A percentile compares a stretch with the other conserved stretches of the same genome.
Conservation (phyloP, 495 filamentous ascomycete genomes). For the Hypomontagnella monticulosa region DNA sequence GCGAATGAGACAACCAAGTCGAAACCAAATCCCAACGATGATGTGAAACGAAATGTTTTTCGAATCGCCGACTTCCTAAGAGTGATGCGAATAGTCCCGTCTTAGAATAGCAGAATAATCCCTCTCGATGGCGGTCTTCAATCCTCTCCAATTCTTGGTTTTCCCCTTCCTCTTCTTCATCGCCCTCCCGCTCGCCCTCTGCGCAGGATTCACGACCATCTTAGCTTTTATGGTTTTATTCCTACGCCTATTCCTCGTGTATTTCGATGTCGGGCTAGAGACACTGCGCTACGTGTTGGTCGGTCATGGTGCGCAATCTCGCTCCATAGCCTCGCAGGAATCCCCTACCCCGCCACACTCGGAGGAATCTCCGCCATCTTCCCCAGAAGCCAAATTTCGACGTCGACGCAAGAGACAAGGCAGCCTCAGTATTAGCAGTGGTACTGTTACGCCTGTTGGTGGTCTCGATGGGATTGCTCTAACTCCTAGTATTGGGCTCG, state of each 20-base stretch:
- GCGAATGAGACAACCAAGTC: constrained; percentile 6
- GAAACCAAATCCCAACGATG: constrained; percentile 1
- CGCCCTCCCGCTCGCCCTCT: constrained; percentile 73
- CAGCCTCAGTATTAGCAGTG: constrained; percentile 52
- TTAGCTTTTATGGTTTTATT: constrained; percentile 72
- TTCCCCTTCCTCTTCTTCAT: constrained; percentile 71
- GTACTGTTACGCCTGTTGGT: constrained; percentile 46
- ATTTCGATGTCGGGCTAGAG: constrained; percentile 71
- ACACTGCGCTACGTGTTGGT: constrained; percentile 42
- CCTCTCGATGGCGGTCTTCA: constrained; percentile 55
- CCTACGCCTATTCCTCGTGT: constrained; percentile 72
- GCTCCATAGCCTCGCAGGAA: constrained; percentile 30
- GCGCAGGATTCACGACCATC: constrained; percentile 74
- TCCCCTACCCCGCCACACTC: constrained; percentile 10
- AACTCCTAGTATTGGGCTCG: constrained; percentile 54
- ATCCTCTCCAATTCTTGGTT: constrained; percentile 61
- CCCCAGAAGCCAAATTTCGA: constrained; percentile 46
- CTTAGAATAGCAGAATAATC: background rate
- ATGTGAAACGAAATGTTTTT: constrained; percentile 27
- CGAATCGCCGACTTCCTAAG: constrained; percentile 3
- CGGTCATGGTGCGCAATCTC: constrained; percentile 36
- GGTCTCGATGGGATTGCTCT: constrained; percentile 49
- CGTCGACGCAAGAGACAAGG: constrained; percentile 45
- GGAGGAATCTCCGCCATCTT: constrained; percentile 25
- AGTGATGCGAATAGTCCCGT: constrained; percentile 12